Base-by-base conservation (phyloP, 768 basidiomycete genomes). In the Clavulina sp. region DNA sequence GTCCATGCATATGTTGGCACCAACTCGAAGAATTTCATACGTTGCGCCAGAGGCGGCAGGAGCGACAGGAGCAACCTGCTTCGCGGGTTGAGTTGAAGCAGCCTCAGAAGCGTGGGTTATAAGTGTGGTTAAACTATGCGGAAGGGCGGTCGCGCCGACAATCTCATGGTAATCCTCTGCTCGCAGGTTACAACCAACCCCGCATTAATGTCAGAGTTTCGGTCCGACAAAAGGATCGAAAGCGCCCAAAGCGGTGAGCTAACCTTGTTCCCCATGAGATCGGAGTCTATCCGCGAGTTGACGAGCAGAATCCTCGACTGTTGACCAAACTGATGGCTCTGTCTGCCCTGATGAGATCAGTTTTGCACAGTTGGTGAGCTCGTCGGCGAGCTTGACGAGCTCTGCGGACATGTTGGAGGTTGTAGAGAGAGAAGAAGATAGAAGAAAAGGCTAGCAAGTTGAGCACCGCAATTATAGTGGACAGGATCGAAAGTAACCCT, bases 1-100 rank as follows among this genome's bases (percentile, higher is more conserved):
- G 61, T 89, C 84, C 66, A 85, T 78, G 63, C 83, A 86, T 18
- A 89, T 65, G 64, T 89, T 89, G 9, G 86, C 86, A 24, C 77
- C 77, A 13, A 86, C 77, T 52, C 86, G 74, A 50, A 89, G 72
- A 29, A 86, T 65, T 61, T 88, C 82, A 54, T 74, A 74, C 23
- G 78, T 68, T 6, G 73, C 72, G 5, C 72, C 60, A 48, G 75
- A 69, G 53, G 70, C 72, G n/a, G 64, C 55, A 28, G 69, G 64
- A 50, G 62, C 64, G 4, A 76, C 75, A 43, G 70, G 67, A 19
- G 70, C 56, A 40, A 71, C 75, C 52, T 71, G 40, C 29, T n/a
- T 29, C 7, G 48, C 16, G 9, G 67, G 21, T 81, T 65, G 4
- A 78, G 75, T 38, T 70, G 65, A 32, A 70, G 69, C 26, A 86